These are phyloP conservation scores for Eucalyptus cloeziana DNA, from an alignment of 345 rosid genomes.

Conservation along the genomic window DNA sequence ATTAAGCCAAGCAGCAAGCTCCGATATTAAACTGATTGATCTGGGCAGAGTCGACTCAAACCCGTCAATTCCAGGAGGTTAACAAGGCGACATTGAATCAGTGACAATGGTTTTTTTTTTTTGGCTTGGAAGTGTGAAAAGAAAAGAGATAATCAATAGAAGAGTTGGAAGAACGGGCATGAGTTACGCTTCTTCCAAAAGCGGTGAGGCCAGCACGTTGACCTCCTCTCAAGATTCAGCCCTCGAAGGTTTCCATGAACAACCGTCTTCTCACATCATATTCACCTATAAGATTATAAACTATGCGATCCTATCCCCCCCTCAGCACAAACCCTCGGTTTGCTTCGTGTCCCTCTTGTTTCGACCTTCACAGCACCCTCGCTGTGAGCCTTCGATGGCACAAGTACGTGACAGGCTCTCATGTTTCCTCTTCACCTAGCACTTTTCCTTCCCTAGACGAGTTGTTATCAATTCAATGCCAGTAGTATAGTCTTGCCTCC, in stretches of 20 bases:
- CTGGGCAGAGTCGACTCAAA: background rate
- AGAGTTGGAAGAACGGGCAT: background rate
- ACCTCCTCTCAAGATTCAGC: background rate
- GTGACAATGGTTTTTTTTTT: background rate
- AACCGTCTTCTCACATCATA: background rate
- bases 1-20: background rate
- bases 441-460: background rate
- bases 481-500: background rate
- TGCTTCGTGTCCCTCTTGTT: background rate
- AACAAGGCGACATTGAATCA: background rate
- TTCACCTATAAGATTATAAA: background rate
- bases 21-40: background rate
- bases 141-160: background rate
- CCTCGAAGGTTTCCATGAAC: background rate
- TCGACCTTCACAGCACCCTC: background rate
- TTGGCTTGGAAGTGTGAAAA: background rate
- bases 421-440: background rate
- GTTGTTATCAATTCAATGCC: background rate
- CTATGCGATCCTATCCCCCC: background rate
- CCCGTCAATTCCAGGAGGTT: background rate
- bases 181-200: background rate
- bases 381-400: background rate
- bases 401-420: background rate
- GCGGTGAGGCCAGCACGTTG: background rate
- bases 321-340: background rate